phyloP scores from a whole-genome alignment of 169 alveolate species.

The Theileria orientalis region DNA sequence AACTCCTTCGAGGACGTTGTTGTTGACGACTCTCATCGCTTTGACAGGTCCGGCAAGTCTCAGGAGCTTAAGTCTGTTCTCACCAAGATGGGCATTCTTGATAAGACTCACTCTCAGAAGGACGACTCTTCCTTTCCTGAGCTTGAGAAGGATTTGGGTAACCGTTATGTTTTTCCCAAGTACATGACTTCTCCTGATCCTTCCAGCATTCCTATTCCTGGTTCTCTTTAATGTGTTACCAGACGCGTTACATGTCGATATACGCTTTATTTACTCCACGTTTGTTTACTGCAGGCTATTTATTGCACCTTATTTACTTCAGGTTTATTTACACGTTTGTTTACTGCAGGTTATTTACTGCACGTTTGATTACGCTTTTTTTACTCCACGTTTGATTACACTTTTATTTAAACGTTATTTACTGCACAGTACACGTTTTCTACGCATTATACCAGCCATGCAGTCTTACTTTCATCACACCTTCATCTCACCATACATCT shows the following conservation, averaged over 20 bases:
- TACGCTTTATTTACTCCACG: no score
- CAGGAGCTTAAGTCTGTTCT: slow-evolving; percentile 34
- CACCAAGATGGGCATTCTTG: slow-evolving; percentile 31
- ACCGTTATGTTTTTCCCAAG: slow-evolving; percentile 47
- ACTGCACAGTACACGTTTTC: no score
- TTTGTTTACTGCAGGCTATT: no score
- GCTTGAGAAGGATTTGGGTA: neutral
- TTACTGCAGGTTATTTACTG: no score
- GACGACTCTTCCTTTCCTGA: neutral
- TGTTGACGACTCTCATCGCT: neutral
- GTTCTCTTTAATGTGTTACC: slow-evolving; percentile 10
- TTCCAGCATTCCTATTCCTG: slow-evolving; percentile 62
- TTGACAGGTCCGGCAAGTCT: neutral
- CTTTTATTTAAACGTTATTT: no score
- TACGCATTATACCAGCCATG: no score
- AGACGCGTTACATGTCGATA: neutral
- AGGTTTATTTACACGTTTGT: no score
- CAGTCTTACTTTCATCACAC: neutral
- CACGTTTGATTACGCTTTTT: no score
- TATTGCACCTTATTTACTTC: no score
- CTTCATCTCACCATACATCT: slow-evolving; percentile 22
- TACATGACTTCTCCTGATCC: slow-evolving; percentile 62
- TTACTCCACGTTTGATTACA: no score
- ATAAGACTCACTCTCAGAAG: neutral
- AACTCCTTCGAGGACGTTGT: slow-evolving; percentile 8